phyloP scores from a whole-genome alignment of 2,329 filamentous ascomycete genomes.

The Tolypocladium guangdongense region DNA sequence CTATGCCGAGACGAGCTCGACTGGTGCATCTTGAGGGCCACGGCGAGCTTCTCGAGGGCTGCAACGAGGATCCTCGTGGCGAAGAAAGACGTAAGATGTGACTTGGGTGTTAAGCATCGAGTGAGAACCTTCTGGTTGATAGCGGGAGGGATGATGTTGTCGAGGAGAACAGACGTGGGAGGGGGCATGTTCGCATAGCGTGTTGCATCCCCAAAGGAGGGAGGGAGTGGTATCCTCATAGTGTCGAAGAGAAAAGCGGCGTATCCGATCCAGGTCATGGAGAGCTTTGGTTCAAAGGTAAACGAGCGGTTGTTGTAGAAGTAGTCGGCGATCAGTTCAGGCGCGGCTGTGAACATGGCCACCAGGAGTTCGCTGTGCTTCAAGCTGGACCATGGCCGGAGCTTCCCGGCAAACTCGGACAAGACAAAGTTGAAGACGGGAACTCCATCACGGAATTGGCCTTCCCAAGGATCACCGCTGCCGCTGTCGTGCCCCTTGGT shows the following conservation, averaged over 20 bases:
- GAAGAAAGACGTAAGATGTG: conserved; percentile 74
- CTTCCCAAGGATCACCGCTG: conserved; percentile 52
- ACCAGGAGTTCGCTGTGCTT: conserved; percentile 74
- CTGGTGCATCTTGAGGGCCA: conserved; percentile 50
- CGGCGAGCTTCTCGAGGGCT: conserved; percentile 66
- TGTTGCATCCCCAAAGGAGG: conserved; percentile 56
- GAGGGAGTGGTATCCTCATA: conserved; percentile 63
- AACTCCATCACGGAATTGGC: conserved; percentile 53
- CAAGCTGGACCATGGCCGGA: conserved; percentile 74
- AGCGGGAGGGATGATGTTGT: conserved; percentile 76
- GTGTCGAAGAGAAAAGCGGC: conserved; percentile 78
- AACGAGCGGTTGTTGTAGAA: conserved; percentile 73
- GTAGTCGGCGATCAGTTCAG: conserved; percentile 81
- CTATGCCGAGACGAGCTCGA: conserved; percentile 25
- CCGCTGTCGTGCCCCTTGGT: conserved; percentile 19
- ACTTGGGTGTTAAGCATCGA: conserved; percentile 68
- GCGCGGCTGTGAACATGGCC: conserved; percentile 67
- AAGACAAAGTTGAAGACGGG: conserved; percentile 72
- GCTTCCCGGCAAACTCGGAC: conserved; percentile 63
- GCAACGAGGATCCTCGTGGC: conserved; percentile 68
- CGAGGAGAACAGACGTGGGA: conserved; percentile 66
- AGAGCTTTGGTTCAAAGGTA: conserved; percentile 81
- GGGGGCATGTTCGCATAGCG: conserved; percentile 59
- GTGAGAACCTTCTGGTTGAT: conserved; percentile 70
- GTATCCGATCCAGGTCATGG: conserved; percentile 90